Conservation (phyloP, 1,284 basidiomycete species). For the Apiotrichum sp. region DNA sequence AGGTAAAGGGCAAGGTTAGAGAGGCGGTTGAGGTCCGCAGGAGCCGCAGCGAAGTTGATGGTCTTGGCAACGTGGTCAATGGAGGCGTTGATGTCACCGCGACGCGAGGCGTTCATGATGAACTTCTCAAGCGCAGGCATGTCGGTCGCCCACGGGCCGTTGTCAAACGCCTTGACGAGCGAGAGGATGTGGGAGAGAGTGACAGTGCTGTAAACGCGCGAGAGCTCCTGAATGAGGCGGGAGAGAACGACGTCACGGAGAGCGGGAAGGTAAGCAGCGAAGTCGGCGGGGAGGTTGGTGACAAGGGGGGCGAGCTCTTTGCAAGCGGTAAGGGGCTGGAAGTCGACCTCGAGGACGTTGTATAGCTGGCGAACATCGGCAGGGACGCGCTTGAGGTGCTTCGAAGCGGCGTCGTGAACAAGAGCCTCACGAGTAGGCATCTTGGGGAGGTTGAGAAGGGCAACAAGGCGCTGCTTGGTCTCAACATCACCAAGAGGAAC, state of each 20-base stretch:
- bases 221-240: constrained; percentile 86
- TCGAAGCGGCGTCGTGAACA: constrained; percentile 76
- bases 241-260: constrained; percentile 89
- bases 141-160: constrained; percentile 54
- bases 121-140: constrained; percentile 81
- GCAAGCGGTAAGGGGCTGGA: constrained; percentile 89
- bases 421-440: constrained; percentile 82
- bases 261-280: constrained; percentile 78
- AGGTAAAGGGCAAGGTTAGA: constrained; percentile 67
- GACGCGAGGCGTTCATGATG: constrained; percentile 83
- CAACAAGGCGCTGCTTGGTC: constrained; percentile 70
- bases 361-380: constrained; percentile 77
- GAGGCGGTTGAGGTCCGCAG: constrained; percentile 53
- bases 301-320: constrained; percentile 77
- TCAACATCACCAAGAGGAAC: constrained; percentile 77
- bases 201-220: constrained; percentile 89
- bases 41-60: constrained; percentile 61
- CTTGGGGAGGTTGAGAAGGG: constrained; percentile 76
- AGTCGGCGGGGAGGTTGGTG: constrained; percentile 56
- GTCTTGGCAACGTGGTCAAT: constrained; percentile 85
- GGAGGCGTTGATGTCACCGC: constrained; percentile 79
- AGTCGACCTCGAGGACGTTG: constrained; percentile 85
- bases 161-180: constrained; percentile 66
- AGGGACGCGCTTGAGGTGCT: constrained; percentile 75
- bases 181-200: constrained; percentile 68